These are phyloP conservation scores for Leccinum holopus DNA, from an alignment of 1,284 basidiomycete species.

Conservation along the genomic window DNA sequence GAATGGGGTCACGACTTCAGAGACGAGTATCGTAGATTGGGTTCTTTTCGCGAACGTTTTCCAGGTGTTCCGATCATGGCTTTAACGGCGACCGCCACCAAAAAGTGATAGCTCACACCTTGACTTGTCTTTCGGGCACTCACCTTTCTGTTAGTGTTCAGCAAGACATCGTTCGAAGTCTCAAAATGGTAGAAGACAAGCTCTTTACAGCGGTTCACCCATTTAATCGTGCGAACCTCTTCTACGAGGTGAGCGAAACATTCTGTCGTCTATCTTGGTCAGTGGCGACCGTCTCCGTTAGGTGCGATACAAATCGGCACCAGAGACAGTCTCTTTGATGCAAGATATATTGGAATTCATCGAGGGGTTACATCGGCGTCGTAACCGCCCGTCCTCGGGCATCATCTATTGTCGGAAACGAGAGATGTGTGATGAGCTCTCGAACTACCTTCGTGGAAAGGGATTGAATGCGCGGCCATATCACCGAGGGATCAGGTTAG, in stretches of 20 bases:
- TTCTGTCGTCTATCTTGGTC: background rate
- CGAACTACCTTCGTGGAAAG: constrained; percentile 57
- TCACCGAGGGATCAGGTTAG: constrained; percentile 63
- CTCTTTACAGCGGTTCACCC: constrained; percentile 70
- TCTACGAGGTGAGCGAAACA: constrained; percentile 61
- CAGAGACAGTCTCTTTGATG: constrained; percentile 52
- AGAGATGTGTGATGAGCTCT: constrained; percentile 66
- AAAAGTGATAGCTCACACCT: constrained; percentile 40
- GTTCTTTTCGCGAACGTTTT: constrained; percentile 67
- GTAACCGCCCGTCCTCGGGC: constrained; percentile 65
- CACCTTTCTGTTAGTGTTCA: constrained; percentile 52
- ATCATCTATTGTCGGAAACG: constrained; percentile 78
- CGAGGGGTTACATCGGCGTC: constrained; percentile 52
- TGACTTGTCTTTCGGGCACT: background rate
- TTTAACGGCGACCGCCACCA: constrained; percentile 75
- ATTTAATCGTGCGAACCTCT: constrained; percentile 79
- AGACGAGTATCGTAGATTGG: constrained; percentile 69
- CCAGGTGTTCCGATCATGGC: constrained; percentile 80
- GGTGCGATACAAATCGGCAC: constrained; percentile 61
- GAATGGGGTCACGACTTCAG: constrained; percentile 88
- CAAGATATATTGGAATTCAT: constrained; percentile 70
- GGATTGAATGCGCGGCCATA: constrained; percentile 75
- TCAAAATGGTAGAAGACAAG: constrained; percentile 57
- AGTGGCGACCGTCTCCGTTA: constrained; percentile 24
- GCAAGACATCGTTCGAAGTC: constrained; percentile 63